Evolutionary conservation across 768 basidiomycete species (phyloP).

Genomic region (Lactarius psammicola): DNA sequence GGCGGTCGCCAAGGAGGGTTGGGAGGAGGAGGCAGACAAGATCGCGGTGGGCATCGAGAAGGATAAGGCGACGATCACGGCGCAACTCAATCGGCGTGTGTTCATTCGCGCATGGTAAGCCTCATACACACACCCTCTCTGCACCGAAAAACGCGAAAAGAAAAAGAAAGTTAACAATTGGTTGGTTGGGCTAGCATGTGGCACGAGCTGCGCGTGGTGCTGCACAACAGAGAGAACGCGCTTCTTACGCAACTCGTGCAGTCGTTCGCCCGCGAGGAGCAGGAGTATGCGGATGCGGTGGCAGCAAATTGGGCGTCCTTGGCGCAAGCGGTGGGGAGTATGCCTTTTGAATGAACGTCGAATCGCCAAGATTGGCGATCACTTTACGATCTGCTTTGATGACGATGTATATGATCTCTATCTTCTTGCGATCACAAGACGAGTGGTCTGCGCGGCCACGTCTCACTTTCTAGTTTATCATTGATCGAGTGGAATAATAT

Average conservation of each 20-base stretch:
- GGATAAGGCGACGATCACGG: conserved; percentile 78
- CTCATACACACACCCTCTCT: no score
- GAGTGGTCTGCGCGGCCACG: background rate
- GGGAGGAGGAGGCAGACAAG: conserved; percentile 84
- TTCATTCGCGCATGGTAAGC: conserved; percentile 85
- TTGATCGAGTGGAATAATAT: background rate
- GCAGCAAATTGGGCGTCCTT: conserved; percentile 74
- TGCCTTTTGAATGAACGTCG: conserved; percentile 75
- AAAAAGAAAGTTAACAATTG: background rate
- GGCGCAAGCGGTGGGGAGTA: conserved; percentile 64
- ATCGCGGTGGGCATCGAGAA: conserved; percentile 70
- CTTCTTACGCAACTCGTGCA: conserved; percentile 73
- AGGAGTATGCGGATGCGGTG: conserved; percentile 60
- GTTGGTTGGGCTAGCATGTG: conserved; percentile 62
- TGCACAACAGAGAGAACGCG: conserved; percentile 88
- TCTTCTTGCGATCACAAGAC: background rate
- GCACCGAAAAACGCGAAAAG: background rate
- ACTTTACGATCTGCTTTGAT: conserved; percentile 21
- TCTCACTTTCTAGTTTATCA: background rate
- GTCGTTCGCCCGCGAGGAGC: conserved; percentile 71
- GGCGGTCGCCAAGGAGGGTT: conserved; percentile 70
- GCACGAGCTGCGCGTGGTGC: conserved; percentile 91
- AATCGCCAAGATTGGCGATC: background rate
- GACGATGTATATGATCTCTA: conserved; percentile 11
- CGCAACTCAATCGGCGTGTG: conserved; percentile 71